A percentile compares a stretch with the other conserved stretches of the same genome.
Conservation (phyloP, 2,329 filamentous ascomycete genomes). For the Diplodia scrobiculata region DNA sequence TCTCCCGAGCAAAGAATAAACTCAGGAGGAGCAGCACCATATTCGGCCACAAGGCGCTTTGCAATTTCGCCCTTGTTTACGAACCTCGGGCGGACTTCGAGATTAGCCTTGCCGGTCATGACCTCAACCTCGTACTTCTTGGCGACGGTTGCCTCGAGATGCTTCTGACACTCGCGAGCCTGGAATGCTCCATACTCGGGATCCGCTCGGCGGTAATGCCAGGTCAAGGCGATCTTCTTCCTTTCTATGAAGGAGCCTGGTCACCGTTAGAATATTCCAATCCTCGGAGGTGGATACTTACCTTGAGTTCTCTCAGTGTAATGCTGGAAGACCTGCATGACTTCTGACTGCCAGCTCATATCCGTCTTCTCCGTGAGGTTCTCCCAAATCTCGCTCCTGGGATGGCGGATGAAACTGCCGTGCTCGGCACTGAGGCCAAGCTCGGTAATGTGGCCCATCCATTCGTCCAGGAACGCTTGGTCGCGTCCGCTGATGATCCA, state of each 20-base stretch:
- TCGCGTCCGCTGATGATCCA: conserved; percentile 98
- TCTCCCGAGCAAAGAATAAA: conserved; percentile 92
- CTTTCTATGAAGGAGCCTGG: conserved; percentile 86
- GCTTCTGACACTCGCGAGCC: conserved; percentile 76
- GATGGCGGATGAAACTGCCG: conserved; percentile 88
- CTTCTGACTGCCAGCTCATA: conserved; percentile 90
- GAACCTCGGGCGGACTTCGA: conserved; percentile 94
- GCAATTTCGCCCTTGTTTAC: conserved; percentile 98
- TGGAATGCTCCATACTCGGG: conserved; percentile 81
- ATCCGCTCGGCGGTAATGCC: conserved; percentile 93
- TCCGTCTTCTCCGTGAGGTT: conserved; percentile 84
- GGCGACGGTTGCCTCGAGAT: conserved; percentile 74
- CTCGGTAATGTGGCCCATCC: conserved; percentile 85
- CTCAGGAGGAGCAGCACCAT: conserved; percentile 68
- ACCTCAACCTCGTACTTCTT: conserved; percentile 90
- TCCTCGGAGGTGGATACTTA: conserved; percentile 45
- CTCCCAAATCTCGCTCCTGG: conserved; percentile 75
- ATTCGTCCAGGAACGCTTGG: conserved; percentile 84
- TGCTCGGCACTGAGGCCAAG: conserved; percentile 97
- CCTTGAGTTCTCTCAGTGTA: conserved; percentile 86
- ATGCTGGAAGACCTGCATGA: conserved; percentile 79
- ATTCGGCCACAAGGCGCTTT: conserved; percentile 75
- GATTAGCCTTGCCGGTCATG: conserved; percentile 94
- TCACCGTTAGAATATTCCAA: conserved; percentile 1
- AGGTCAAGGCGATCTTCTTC: conserved; percentile 91